These are phyloP conservation scores for Scortechinia acanthostroma DNA, from an alignment of 2,329 filamentous ascomycete genomes.

Conservation along the genomic window DNA sequence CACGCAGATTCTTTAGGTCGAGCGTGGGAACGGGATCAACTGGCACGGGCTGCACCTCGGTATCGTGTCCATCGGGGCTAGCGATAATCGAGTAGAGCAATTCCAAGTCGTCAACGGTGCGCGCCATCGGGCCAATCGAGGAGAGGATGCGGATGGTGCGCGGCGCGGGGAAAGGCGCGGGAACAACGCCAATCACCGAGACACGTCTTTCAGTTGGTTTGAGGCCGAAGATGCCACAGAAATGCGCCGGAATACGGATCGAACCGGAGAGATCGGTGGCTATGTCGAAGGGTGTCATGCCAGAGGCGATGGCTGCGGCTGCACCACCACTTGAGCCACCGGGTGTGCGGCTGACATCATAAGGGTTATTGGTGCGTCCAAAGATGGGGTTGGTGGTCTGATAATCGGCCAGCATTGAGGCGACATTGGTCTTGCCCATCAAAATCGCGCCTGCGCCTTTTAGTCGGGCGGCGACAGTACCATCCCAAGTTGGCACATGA, in stretches of 20 bases:
- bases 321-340: not conserved
- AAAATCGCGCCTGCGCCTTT: not conserved
- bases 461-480: not conserved
- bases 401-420: not conserved
- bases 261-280: constrained; percentile 18
- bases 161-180: not conserved
- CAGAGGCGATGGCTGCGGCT: not conserved
- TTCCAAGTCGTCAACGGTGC: not conserved
- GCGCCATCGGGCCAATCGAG: not conserved
- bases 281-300: not conserved
- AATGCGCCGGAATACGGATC: constrained; percentile 18
- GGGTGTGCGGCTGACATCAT: not conserved
- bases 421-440: not conserved
- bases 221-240: constrained; percentile 20
- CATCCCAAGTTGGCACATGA: too few relatives aligned
- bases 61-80: too few relatives aligned
- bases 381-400: not conserved
- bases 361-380: not conserved
- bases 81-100: too few relatives aligned
- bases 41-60: too few relatives aligned
- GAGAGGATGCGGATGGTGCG: not conserved
- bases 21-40: too few relatives aligned
- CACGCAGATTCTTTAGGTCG: too few relatives aligned
- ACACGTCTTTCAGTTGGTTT: constrained; percentile 30
- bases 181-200: constrained; percentile 30